Percentiles rank a stretch among this genome's conserved stretches.
Conservation (phyloP, 2,329 filamentous ascomycete genomes). For the Amylocarpus encephaloides region DNA sequence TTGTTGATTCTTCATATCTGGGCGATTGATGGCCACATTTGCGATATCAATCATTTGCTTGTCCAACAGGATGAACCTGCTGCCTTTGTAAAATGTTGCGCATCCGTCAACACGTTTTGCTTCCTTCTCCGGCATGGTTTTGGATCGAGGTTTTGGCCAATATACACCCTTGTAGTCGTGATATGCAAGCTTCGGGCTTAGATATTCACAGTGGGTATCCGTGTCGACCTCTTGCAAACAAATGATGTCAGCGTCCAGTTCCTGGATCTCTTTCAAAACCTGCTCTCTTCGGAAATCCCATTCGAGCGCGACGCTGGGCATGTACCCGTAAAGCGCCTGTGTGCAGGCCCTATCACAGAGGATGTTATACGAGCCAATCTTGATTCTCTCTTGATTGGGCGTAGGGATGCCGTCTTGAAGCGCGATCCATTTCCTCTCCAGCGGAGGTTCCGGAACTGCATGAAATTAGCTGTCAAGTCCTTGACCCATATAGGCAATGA, state of each 20-base stretch:
- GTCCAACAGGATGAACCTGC: conserved; percentile 89
- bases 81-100: conserved; percentile 92
- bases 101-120: conserved; percentile 90
- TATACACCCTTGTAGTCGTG: conserved; percentile 91
- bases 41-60: conserved; percentile 93
- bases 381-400: conserved; percentile 61
- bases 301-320: conserved; percentile 69
- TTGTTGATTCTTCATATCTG: conserved; percentile 94
- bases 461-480: conserved; percentile 7
- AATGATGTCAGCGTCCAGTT: conserved; percentile 78
- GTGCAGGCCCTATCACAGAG: conserved; percentile 93
- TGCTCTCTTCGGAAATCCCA: conserved; percentile 84
- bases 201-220: conserved; percentile 86
- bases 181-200: conserved; percentile 78
- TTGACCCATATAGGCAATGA: conserved; percentile 25
- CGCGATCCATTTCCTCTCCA: conserved; percentile 70
- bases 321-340: conserved; percentile 79
- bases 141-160: conserved; percentile 82
- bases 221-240: conserved; percentile 91
- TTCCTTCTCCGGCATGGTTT: conserved; percentile 87
- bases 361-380: conserved; percentile 90
- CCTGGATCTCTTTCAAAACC: conserved; percentile 75
- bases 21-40: conserved; percentile 84
- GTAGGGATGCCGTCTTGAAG: conserved; percentile 59
- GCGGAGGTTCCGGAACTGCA: conserved; percentile 69